Evolutionary conservation across 495 filamentous ascomycete genomes (phyloP), one percentile per base, ranked within the genome.

Genomic region (Staphylotrichum tortipilum): DNA sequence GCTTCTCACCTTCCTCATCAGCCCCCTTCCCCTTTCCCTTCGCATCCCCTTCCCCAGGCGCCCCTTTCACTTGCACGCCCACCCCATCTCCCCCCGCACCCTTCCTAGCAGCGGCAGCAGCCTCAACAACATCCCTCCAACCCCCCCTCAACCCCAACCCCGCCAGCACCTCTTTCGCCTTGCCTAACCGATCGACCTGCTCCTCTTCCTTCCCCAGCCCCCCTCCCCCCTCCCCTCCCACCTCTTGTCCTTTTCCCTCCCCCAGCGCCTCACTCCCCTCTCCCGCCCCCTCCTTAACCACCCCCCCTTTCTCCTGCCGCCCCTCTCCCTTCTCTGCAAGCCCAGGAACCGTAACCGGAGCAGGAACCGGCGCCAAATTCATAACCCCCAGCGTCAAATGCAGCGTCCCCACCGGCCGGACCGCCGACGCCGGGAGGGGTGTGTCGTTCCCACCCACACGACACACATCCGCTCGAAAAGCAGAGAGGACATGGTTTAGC

Each of bases 321-420:
- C 15, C 36, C 17, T 12, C 26, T 22, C 14, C 26, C 17, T 12
- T 23, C 2, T 19, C 18, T n/a, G 17, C 39, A 7, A 7, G 24
- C 17, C 19, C 22, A 7, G 0, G 15, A 19, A 24, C 38, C 21
- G 4, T 23, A 15, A n/a, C 17, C 42, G 4, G 34, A 12, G 14
- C 31, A 1, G 15, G 19, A 1, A 14, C 35, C 46, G 5, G 22
- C n/a, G 76, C 61, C 9, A 95, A 78, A 50, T 79, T 86, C 84
- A 96, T 89, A 3, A 95, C 88, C 1, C 89, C 89, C 7, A 95
- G 65, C 2, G 91, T 95, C 3, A 94, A 68, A 65, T 95, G 91
- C 23, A 95, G 67, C 0, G 88, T 88, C 3, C 84, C 87, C 4
- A 90, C 54, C 0, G 91, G 89, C 18, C 91, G 71, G 31, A 94